Base-by-base conservation (phyloP, 2,329 filamentous ascomycete species). In the Pestalotiopsis sp. region DNA sequence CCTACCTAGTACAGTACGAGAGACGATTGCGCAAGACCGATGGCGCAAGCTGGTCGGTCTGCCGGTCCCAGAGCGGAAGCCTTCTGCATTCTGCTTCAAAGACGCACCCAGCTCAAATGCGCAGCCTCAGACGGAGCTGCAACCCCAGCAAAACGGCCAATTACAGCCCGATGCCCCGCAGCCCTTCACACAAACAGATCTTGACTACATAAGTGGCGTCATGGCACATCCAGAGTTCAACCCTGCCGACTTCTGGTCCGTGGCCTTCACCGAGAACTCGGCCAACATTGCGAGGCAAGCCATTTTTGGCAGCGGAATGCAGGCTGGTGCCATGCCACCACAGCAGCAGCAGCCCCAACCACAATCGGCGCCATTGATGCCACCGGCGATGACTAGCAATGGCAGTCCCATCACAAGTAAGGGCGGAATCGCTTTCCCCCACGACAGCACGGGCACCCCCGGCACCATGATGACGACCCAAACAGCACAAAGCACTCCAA, bases 21-120 rank as follows among this genome's bases (percentile, higher is more conserved):
- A 78, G 52, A 79, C 79, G 17, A 80, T 86, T 71, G 84, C 85
- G n/a, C 79, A 83, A 20, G 82, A 86, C 12, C 82, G 81, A 39
- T 90, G 88, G 88, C 81, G 85, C 52, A 78, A 80, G 57, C 76
- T 90, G 7, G 80, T 89, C 5, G 78, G 80, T 17, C 76, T 72
- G 0, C 72, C 75, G 39, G 73, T 67, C 12, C 68, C 76, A 17
- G 69, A 73, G 41, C 70, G 72, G 17, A 69, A 68, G 72, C 74
- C 60, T 69, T 73, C 67, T 72, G 75, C 36, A 66, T 75, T 23
- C 57, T 75, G 14, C 69, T 74, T 62, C 65, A 36, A 36, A 59
- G 67, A 62, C 13, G 41, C 62, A 31, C 56, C 5, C 45, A 36
- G 56, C 14, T 61, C 68, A 25, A 65, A n/a, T 25, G 39, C 31